These are phyloP conservation scores for Carex cristatella DNA, from an alignment of 176 grass and related monocot genomes.

Conservation along the genomic window DNA sequence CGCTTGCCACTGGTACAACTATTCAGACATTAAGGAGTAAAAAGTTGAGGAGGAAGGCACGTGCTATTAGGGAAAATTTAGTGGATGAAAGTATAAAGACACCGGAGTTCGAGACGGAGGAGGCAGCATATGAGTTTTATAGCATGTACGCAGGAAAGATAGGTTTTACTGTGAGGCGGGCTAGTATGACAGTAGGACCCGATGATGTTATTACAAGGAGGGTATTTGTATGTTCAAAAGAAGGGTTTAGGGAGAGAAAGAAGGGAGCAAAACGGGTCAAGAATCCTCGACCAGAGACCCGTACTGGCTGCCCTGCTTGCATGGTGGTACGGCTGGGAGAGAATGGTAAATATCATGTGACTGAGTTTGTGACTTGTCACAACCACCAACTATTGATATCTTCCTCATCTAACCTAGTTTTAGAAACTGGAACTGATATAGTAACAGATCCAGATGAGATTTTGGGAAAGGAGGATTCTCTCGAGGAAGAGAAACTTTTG, in stretches of 20 bases:
- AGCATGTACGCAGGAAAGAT: constrained; percentile 78
- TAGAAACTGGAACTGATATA: constrained; percentile 20
- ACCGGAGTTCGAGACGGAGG: constrained; percentile 78
- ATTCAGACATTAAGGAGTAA: constrained; percentile 72
- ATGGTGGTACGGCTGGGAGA: constrained; percentile 69
- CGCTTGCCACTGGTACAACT: constrained; percentile 54
- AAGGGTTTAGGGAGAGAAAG: constrained; percentile 94
- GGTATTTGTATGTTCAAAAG: constrained; percentile 96
- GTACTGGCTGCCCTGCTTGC: constrained; percentile 86
- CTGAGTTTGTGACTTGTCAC: constrained; percentile 82
- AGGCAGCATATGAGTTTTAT: constrained; percentile 90
- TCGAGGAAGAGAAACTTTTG: constrained; percentile 9
- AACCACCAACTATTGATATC: constrained; percentile 66
- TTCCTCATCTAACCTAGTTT: constrained; percentile 47
- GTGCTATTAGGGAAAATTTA: constrained; percentile 70
- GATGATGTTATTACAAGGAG: constrained; percentile 86
- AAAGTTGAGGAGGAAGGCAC: constrained; percentile 69
- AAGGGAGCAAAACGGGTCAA: constrained; percentile 77
- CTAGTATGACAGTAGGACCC: constrained; percentile 77
- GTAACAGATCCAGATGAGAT: constrained; percentile 47
- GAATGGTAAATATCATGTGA: constrained; percentile 71
- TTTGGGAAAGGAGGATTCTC: constrained; percentile 30
- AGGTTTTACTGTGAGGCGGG: constrained; percentile 78
- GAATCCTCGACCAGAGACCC: constrained; percentile 78
- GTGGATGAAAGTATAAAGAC: constrained; percentile 61